These are phyloP conservation scores for Vicia villosa DNA, from an alignment of 306 rosid species.

Conservation along the genomic window DNA sequence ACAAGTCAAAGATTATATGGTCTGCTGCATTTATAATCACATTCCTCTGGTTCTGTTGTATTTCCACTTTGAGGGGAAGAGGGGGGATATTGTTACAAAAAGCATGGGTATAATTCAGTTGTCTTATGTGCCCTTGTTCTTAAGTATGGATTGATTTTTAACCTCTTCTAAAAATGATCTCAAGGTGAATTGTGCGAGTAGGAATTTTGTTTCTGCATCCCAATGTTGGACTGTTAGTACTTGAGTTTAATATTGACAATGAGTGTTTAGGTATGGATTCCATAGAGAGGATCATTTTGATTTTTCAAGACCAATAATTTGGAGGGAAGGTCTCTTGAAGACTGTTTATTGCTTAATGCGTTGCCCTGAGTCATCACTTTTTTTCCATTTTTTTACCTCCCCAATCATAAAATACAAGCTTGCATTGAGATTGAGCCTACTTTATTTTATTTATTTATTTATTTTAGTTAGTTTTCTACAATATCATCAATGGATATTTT, in stretches of 20 bases:
- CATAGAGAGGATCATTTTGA: constrained; percentile 6
- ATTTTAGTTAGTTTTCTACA: background rate
- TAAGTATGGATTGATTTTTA: background rate
- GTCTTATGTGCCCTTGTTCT: background rate
- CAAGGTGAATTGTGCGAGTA: background rate
- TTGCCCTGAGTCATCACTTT: background rate
- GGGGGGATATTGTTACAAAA: background rate
- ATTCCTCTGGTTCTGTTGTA: background rate
- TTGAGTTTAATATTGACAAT: constrained; percentile 1
- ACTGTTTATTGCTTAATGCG: constrained; percentile 17
- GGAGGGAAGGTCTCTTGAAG: constrained; percentile 8
- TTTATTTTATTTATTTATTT: background rate
- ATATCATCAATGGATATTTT: background rate
- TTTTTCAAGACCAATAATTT: constrained; percentile 8
- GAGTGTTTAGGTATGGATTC: background rate
- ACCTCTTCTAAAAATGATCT: background rate
- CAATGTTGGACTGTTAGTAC: background rate
- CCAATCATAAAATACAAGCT: constrained; percentile 11
- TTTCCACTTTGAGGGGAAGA: background rate
- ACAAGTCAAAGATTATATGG: constrained; percentile 4
- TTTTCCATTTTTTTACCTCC: background rate
- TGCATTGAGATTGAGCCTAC: background rate
- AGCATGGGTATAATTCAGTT: background rate
- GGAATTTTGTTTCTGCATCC: background rate
- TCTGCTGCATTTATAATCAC: background rate